These are phyloP conservation scores for Phytophthora constricta DNA, from an alignment of 352 stramenopile genomes.

Conservation along the genomic window DNA sequence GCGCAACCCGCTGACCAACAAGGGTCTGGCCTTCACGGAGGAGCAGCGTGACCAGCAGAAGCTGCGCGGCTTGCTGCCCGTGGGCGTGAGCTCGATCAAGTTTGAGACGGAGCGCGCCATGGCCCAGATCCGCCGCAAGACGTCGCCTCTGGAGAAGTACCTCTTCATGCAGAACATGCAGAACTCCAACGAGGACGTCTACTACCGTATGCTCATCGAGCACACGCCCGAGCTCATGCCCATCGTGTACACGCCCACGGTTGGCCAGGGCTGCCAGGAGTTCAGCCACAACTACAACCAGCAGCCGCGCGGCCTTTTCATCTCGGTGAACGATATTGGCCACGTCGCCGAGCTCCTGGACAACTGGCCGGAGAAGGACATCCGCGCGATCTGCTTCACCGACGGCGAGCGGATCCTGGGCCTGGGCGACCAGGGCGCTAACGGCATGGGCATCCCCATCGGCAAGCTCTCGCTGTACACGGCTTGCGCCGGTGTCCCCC, in stretches of 20 bases:
- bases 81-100: conserved; percentile 80
- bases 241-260: conserved; percentile 98
- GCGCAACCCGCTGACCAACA: conserved; percentile 91
- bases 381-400: conserved; percentile 97
- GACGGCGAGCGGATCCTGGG: conserved; percentile 96
- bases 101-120: conserved; percentile 92
- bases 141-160: conserved; percentile 93
- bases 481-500: conserved; percentile 94
- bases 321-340: conserved; percentile 85
- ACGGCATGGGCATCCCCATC: conserved; percentile 93
- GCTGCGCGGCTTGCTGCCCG: conserved; percentile 92
- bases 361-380: conserved; percentile 96
- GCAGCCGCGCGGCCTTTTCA: conserved; percentile 93
- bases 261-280: conserved; percentile 92
- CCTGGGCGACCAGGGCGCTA: conserved; percentile 94
- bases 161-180: conserved; percentile 92
- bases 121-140: conserved; percentile 81
- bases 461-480: conserved; percentile 96
- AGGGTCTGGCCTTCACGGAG: conserved; percentile 93
- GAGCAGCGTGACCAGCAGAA: conserved; percentile 89
- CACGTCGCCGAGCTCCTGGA: conserved; percentile 91
- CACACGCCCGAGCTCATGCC: conserved; percentile 94
- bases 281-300: conserved; percentile 93
- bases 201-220: conserved; percentile 91
- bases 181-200: conserved; percentile 91